Base-by-base conservation (phyloP, 1,284 basidiomycete genomes). In the Cryptococcus wingfieldii region DNA sequence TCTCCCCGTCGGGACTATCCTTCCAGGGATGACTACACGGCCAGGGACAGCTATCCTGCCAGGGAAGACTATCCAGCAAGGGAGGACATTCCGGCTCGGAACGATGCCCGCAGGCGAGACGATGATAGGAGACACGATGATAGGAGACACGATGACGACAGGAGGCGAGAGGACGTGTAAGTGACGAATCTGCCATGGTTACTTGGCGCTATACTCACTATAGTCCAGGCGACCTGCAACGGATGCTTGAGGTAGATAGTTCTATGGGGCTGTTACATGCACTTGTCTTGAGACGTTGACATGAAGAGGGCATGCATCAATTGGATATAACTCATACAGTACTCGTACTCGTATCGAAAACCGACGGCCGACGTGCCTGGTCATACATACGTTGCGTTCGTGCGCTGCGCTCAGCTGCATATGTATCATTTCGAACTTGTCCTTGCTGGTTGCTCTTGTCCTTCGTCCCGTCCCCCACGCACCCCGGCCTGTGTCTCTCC, bases 61-160 rank as follows among this genome's bases (percentile, higher is more conserved):
- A n/a, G 54, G 34, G 25, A 43, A 38, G 62, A 64, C 51, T 54
- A 64, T 46, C 54, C 47, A 7, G 10, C 47, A 49, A 39, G 63
- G 42, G 62, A 63, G 41, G 53, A 63, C 34, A 59, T 62, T 25
- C 57, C 61, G 39, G 67, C 64, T 44, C 37, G 53, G 44, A 43
- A 47, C 27, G 14, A 18, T 10, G 14, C 5, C 14, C 38, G 14
- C 23, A n/a, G 54, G 38, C 18, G 44, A 38, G 62, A 65, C 51
- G 53, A 64, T 43, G 10, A 25, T 52, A 47, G 61, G 27, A 23
- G 23, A 23, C 23, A 23, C 23, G 41, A 57, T n/a, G 48, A 60
- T 52, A 47, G 61, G 27, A 23, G 23, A 23, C 23, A 23, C 23
- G 41, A 57, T n/a, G 48, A 60, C 53, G 54, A 66, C 43, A 54